Evolutionary conservation across 805 yeast genomes (phyloP).

Genomic region (Saccharomycopsis synnaedendra): DNA sequence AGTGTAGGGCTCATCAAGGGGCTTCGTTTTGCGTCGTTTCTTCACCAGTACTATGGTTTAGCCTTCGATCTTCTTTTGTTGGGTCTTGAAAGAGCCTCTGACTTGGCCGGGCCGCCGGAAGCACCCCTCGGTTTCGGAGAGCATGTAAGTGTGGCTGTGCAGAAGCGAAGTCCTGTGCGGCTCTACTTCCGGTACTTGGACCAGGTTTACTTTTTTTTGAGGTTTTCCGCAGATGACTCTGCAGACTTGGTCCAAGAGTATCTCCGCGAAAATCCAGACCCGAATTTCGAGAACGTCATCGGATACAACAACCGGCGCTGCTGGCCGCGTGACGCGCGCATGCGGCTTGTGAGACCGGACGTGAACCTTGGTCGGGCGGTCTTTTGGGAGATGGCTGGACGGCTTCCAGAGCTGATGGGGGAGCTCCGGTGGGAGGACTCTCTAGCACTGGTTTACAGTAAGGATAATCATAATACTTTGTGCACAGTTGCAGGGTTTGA

Average conservation of each 20-base stretch:
- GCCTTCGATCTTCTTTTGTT: constrained; percentile 70
- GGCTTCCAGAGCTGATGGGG: constrained; percentile 70
- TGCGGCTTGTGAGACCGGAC: constrained; percentile 84
- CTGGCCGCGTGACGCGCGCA: constrained; percentile 90
- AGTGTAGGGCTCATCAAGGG: constrained; percentile 85
- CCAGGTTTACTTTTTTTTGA: constrained; percentile 65
- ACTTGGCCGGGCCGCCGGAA: constrained; percentile 68
- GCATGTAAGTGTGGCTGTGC: constrained; percentile 46
- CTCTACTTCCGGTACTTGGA: constrained; percentile 73
- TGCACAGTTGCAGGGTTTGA: constrained; percentile 95
- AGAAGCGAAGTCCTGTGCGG: constrained; percentile 26
- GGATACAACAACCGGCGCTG: constrained; percentile 84
- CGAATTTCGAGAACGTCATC: constrained; percentile 74
- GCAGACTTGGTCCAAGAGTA: constrained; percentile 66
- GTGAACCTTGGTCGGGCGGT: constrained; percentile 88
- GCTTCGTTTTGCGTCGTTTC: constrained; percentile 79
- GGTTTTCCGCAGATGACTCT: constrained; percentile 64
- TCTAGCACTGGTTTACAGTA: constrained; percentile 79
- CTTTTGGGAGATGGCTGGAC: constrained; percentile 76
- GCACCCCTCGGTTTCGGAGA: constrained; percentile 73
- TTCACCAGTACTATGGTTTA: constrained; percentile 83
- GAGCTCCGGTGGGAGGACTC: constrained; percentile 67
- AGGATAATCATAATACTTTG: constrained; percentile 78
- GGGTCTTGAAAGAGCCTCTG: constrained; percentile 80
- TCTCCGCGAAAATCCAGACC: constrained; percentile 81